Conservation (phyloP, 2,329 filamentous ascomycete species). For the Pseudocercospora macadamiae region DNA sequence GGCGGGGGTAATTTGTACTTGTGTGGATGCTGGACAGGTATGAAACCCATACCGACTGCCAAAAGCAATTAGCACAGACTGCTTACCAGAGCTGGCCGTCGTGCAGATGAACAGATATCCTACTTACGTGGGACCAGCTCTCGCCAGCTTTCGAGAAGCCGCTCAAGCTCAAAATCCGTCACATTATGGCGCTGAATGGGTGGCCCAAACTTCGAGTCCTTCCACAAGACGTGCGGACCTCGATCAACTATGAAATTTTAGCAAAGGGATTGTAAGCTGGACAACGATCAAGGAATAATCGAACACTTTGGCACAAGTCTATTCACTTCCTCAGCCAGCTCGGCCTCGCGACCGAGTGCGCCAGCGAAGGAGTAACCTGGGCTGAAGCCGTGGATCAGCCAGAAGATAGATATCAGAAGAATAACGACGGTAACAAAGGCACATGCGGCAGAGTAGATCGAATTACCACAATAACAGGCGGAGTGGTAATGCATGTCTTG, state of each 20-base stretch:
- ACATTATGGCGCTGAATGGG: conserved; percentile 3
- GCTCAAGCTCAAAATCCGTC: conserved; percentile 3
- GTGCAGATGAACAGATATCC: too few species aligned
- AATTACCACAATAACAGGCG: neutral
- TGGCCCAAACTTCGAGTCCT: conserved; percentile 11
- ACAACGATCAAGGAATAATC: neutral
- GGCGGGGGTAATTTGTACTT: conserved; percentile 11
- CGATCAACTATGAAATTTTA: conserved; percentile 5
- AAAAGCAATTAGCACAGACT: neutral
- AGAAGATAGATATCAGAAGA: neutral
- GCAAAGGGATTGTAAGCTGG: neutral
- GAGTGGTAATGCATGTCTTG: neutral
- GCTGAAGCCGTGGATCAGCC: neutral
- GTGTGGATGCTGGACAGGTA: conserved; percentile 10
- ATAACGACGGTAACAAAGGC: neutral
- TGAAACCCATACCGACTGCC: conserved; percentile 10
- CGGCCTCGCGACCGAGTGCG: neutral
- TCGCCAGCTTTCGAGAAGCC: conserved; percentile 11
- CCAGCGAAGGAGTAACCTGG: neutral
- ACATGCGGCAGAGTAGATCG: neutral
- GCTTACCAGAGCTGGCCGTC: neutral
- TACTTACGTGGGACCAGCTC: conserved; percentile 9
- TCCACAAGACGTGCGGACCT: conserved; percentile 8
- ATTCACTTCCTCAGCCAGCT: conserved; percentile 20
- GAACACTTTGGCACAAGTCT: conserved; percentile 11